Evolutionary conservation across 495 filamentous ascomycete species (phyloP).

Genomic region (Podospora pseudopauciseta): DNA sequence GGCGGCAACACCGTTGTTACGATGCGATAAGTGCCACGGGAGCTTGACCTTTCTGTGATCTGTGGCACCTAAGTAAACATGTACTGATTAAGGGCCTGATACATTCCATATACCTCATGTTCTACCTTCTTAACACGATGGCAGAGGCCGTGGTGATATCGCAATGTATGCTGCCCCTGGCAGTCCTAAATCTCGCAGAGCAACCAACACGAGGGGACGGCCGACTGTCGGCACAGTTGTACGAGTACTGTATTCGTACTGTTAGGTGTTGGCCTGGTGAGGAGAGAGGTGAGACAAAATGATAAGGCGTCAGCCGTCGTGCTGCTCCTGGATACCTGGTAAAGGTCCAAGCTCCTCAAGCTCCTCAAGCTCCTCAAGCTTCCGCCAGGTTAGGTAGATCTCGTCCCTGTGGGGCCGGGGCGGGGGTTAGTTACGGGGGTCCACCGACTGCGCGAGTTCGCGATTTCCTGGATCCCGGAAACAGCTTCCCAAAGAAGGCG

Average conservation of each 20-base stretch:
- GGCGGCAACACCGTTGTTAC: neutral
- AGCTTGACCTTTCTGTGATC: neutral
- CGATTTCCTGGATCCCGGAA: neutral
- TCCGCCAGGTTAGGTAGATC: neutral
- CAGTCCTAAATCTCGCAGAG: neutral
- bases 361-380: neutral
- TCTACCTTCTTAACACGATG: too few relatives aligned
- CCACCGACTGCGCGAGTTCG: neutral
- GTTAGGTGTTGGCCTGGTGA: neutral
- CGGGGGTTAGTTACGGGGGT: neutral
- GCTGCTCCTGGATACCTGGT: neutral
- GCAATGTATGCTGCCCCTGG: neutral
- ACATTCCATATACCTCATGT: too few relatives aligned
- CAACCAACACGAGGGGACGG: neutral
- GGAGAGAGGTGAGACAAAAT: neutral
- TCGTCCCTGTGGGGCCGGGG: neutral
- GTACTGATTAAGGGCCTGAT: too few relatives aligned
- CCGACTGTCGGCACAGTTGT: neutral
- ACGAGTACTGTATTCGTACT: neutral
- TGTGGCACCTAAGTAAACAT: neutral
- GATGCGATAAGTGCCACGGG: too few relatives aligned
- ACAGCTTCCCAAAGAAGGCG: neutral
- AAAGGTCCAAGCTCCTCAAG: neutral
- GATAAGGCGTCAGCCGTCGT: neutral
- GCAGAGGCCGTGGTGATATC: too few relatives aligned